phyloP scores from a whole-genome alignment of 345 rosid genomes.

The Eucalyptus regnans region DNA sequence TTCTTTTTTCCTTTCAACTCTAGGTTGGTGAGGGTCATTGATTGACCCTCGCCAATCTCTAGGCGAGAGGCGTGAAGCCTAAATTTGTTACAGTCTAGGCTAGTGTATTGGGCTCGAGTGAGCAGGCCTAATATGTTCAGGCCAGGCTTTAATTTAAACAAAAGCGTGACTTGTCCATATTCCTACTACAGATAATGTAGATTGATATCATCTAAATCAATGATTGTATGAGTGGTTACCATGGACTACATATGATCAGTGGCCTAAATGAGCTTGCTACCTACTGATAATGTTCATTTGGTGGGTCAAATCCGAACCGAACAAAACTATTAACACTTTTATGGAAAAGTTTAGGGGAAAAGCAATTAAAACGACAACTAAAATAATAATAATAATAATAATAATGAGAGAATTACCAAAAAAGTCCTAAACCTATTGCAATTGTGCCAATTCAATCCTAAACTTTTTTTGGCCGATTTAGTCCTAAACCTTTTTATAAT shows the following conservation, averaged over 20 bases:
- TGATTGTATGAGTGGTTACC: not conserved
- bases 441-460: too few species aligned
- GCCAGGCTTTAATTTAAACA: not conserved
- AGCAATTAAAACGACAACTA: not conserved
- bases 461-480: too few species aligned
- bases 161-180: too few species aligned
- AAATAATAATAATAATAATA: too few species aligned
- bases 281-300: too few species aligned
- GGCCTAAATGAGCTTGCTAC: not conserved
- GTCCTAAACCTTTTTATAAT: too few species aligned
- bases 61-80: not conserved
- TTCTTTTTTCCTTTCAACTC: too few species aligned
- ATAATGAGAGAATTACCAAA: too few species aligned
- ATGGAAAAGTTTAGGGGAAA: not conserved
- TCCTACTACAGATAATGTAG: not conserved
- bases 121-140: accelerated
- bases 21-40: accelerated
- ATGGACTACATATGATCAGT: not conserved
- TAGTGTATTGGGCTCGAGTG: not conserved
- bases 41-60: not conserved
- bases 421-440: too few species aligned
- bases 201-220: not conserved
- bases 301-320: too few species aligned
- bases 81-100: too few species aligned
- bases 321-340: accelerated